Percentiles rank a stretch among this genome's conserved stretches.
phyloP scores from a whole-genome alignment of 306 rosid species.

The Amphicarpaea edgeworthii region DNA sequence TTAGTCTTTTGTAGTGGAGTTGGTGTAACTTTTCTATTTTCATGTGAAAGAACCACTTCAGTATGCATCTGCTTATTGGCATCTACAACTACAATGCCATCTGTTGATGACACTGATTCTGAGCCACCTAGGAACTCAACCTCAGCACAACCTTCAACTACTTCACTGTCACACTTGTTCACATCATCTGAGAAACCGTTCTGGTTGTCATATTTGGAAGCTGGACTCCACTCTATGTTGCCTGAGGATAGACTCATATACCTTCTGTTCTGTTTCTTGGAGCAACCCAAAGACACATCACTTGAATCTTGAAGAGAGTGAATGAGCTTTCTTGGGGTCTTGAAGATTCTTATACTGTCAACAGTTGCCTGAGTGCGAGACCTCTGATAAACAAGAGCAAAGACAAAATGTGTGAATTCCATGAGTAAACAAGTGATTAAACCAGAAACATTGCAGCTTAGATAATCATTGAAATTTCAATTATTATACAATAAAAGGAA shows the following conservation, averaged over 20 bases:
- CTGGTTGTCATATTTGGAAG: conserved; percentile 50
- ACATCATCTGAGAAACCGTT: conserved; percentile 46
- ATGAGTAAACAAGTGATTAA: conserved; percentile 18
- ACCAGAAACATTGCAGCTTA: conserved; percentile 8
- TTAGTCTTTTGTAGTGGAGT: conserved; percentile 42
- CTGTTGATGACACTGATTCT: conserved; percentile 70
- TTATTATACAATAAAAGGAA: neutral
- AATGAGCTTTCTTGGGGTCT: conserved; percentile 79
- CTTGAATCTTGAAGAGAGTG: conserved; percentile 73
- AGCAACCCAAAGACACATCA: conserved; percentile 45
- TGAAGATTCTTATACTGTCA: conserved; percentile 58
- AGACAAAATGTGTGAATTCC: conserved; percentile 23
- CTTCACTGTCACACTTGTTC: conserved; percentile 45
- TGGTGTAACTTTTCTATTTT: conserved; percentile 37
- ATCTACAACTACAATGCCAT: conserved; percentile 51
- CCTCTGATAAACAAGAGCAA: conserved; percentile 56
- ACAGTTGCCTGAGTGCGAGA: conserved; percentile 51
- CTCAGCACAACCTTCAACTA: conserved; percentile 50
- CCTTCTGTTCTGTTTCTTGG: conserved; percentile 55
- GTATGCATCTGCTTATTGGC: conserved; percentile 34
- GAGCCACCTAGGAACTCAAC: conserved; percentile 50
- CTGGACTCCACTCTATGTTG: conserved; percentile 68
- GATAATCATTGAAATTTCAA: conserved; percentile 21
- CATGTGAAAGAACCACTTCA: conserved; percentile 46
- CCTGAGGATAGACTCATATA: conserved; percentile 63